These are phyloP conservation scores for Edaphochlamys debaryana DNA, from an alignment of 139 green algal species.

Conservation along the genomic window DNA sequence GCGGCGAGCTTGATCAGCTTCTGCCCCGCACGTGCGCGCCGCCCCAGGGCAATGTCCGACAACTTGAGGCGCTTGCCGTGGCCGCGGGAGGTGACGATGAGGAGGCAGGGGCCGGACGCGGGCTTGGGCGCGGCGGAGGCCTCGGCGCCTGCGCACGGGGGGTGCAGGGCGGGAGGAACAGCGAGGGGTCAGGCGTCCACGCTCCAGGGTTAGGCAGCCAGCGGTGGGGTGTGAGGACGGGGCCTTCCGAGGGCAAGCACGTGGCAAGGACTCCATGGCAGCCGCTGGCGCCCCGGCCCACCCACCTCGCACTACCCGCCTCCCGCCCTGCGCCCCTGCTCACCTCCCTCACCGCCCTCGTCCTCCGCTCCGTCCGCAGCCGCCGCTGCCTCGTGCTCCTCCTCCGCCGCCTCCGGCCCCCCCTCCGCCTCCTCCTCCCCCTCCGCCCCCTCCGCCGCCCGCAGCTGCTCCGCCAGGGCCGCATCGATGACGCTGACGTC, in stretches of 20 bases:
- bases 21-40: constrained; percentile 42
- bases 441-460: background rate
- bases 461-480: constrained; percentile 35
- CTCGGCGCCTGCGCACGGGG: no score
- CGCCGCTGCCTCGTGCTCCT: background rate
- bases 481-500: constrained; percentile 65
- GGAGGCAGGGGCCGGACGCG: constrained; percentile 46
- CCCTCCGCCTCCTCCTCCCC: constrained; percentile 1
- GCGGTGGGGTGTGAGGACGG: no score
- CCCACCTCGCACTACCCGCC: no score
- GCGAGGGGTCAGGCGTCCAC: no score
- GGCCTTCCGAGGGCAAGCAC: no score
- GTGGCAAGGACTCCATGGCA: no score
- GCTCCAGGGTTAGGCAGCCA: no score
- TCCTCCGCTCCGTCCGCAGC: background rate
- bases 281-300: no score
- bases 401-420: background rate
- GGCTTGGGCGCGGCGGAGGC: background rate
- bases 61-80: constrained; percentile 64
- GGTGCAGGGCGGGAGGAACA: no score
- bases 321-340: background rate
- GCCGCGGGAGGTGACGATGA: constrained; percentile 57
- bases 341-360: background rate
- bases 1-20: background rate
- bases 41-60: constrained; percentile 44